Evolutionary conservation across 2,329 filamentous ascomycete species (phyloP), one percentile per base, ranked within the genome.

Genomic region (Colletotrichum australisinense): DNA sequence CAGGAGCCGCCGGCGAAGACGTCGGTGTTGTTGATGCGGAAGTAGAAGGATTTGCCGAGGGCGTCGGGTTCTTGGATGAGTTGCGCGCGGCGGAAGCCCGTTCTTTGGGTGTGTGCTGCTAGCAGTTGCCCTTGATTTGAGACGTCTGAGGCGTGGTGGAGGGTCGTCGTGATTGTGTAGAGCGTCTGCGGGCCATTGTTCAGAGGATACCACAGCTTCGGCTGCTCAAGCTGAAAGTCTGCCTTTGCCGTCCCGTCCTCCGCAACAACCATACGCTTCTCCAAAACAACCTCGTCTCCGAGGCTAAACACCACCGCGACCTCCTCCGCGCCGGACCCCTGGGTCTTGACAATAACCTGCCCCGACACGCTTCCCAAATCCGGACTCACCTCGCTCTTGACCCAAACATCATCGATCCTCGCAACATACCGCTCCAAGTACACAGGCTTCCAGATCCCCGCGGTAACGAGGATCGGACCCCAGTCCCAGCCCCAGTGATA

Each of bases 401-500:
- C 80, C 75, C 87, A 88, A 4, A 94, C 81, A 76, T 94, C 90
- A 0, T 88, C 84, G 5, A 95, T 81, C 19, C 88, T 85, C 9
- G 86, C 85, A 53, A 84, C 80, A 73, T 93, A 95, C 0, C 87
- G 86, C 79, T 95, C 93, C 2, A 95, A 80, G 14, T 86, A 86
- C 2, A 95, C 86, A 2, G 91, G 88, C 74, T 89, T 88, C 93
- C 93, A 95, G 3, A 91, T 89, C 0, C 91, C 91, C 9, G 86
- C 88, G 0, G 90, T 91, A 79, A 91, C 86, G 64, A 93, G 76
- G 7, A 91, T 85, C 1, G 91, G 91, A 0, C 91, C 92, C 92
- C 91, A 93, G 77, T 93, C 91, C 91, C 91, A 93, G 5, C 92
- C 91, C 90, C 90, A 93, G 76, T 93, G 89, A 76, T 91, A 93